These are phyloP conservation scores for Rhodocollybia butyracea DNA, from an alignment of 768 basidiomycete species.

Conservation along the genomic window DNA sequence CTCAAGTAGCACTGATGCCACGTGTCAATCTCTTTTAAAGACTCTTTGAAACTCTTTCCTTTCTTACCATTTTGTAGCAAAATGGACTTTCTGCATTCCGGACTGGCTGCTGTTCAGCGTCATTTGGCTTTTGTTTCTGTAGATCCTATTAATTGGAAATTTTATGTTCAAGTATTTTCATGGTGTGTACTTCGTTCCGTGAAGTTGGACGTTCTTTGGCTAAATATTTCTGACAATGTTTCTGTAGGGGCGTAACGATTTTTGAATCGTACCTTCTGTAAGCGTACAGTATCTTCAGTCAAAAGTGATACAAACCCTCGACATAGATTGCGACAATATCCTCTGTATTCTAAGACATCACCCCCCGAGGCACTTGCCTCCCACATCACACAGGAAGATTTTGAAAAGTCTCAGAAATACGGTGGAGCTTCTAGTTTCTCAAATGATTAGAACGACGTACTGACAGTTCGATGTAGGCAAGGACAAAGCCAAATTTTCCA, in stretches of 20 bases:
- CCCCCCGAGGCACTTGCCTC: conserved; percentile 69
- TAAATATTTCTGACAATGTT: too few species aligned
- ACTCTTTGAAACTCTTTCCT: not conserved
- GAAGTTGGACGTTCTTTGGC: too few species aligned
- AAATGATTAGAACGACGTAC: too few species aligned
- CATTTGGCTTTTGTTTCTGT: conserved; percentile 69
- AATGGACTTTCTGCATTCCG: conserved; percentile 64
- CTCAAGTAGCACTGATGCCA: too few species aligned
- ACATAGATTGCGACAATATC: conserved; percentile 72
- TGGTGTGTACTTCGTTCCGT: too few species aligned
- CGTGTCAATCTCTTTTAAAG: too few species aligned
- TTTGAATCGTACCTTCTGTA: conserved; percentile 89
- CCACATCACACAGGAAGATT: conserved; percentile 68
- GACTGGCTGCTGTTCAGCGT: conserved; percentile 53
- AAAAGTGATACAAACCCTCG: not conserved
- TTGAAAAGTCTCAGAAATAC: conserved; percentile 89
- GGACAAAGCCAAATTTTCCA: conserved; percentile 83
- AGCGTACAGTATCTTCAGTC: too few species aligned
- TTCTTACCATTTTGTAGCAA: not conserved
- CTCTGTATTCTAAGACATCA: conserved; percentile 70
- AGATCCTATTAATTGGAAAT: conserved; percentile 77
- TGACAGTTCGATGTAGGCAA: too few species aligned
- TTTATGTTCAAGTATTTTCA: conserved; percentile 74
- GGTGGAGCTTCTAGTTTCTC: too few species aligned
- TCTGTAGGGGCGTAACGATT: conserved; percentile 64